Conservation (phyloP, 2,329 filamentous ascomycete genomes). For the Nigrograna mackinnonii region DNA sequence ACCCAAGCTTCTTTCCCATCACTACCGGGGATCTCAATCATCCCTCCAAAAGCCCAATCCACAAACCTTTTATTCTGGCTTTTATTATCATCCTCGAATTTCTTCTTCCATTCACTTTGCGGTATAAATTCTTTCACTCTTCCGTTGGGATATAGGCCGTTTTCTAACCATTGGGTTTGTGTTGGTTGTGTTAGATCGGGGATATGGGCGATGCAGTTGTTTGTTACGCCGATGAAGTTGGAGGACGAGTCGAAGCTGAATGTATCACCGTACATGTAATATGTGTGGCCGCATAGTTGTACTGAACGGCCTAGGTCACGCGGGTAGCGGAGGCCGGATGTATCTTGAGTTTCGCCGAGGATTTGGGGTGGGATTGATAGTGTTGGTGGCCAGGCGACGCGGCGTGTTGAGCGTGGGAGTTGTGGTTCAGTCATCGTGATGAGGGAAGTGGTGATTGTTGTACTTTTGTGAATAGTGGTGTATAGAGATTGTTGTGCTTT, state of each 20-base stretch:
- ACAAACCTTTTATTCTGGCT: slow-evolving; percentile 12
- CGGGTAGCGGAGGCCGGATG: background rate
- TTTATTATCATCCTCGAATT: slow-evolving; percentile 4
- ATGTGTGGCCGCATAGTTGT: background rate
- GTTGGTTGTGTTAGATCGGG: slow-evolving; percentile 7
- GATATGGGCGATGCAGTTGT: slow-evolving; percentile 13
- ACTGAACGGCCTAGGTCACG: slow-evolving; percentile 1
- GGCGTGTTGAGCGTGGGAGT: no score
- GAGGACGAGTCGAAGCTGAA: slow-evolving; percentile 12
- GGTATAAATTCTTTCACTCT: slow-evolving; percentile 13
- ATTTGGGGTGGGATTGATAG: background rate
- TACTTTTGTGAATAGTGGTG: no score
- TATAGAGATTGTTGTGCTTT: no score
- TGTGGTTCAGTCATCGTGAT: no score
- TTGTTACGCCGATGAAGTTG: slow-evolving; percentile 13
- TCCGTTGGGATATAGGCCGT: no score
- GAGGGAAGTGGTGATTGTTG: no score
- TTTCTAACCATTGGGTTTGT: slow-evolving; percentile 7
- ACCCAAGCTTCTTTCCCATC: slow-evolving; percentile 11
- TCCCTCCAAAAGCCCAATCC: slow-evolving; percentile 15
- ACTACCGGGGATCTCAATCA: slow-evolving; percentile 8
- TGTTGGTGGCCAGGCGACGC: background rate
- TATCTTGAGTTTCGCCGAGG: background rate
- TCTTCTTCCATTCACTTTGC: slow-evolving; percentile 4
- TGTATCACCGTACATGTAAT: slow-evolving; percentile 10